Base-by-base conservation (phyloP, 331 rosid species). In the Erythrophleum ivorense region DNA sequence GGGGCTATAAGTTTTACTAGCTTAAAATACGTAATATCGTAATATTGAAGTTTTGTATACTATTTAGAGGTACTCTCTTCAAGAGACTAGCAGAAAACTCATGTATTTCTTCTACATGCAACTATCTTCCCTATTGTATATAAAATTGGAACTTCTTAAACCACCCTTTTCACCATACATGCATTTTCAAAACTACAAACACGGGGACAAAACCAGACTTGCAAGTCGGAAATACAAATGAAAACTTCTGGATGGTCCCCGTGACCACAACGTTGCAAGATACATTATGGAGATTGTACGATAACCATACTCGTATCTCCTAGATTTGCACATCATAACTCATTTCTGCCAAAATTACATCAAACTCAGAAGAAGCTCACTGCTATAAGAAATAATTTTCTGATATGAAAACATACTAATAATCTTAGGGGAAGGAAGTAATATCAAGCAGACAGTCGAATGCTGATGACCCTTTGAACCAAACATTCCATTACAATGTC, bases 291-390 rank as follows among this genome's bases (percentile, higher is more conserved):
- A 60, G 78, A 74, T 78, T 75, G 73, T 63, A 74, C 88, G 75
- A 75, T 15, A 78, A 49, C 68, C 63, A 41, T 62, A 15, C 52
- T 4, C 64, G 40, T 54, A 41, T 55, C 66, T 79, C 74, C 70
- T 52, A 41, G 65, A 82, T 78, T 81, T 75, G 65, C 75, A 77
- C 71, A 58, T 84, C 75, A 50, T 46, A 24, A 73, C 77, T 75
- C 80, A 78, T 64, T 76, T 70, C 75, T 63, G 71, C 75, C 77
- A 57, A 75, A 73, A 75, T 62, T 78, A 78, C 80, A 78, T 71
- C 78, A 53, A 75, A 21, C 82, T 81, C 65, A 63, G 77, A 48
- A 69, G 80, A 52, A 36, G 59, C 65, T 75, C 82, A 40, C 54
- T 48, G 53, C 82, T 69, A 31, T 34, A 59, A 36, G 79, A 76